Conservation (phyloP, 1,284 basidiomycete genomes). For the Irpex rosettiformis region DNA sequence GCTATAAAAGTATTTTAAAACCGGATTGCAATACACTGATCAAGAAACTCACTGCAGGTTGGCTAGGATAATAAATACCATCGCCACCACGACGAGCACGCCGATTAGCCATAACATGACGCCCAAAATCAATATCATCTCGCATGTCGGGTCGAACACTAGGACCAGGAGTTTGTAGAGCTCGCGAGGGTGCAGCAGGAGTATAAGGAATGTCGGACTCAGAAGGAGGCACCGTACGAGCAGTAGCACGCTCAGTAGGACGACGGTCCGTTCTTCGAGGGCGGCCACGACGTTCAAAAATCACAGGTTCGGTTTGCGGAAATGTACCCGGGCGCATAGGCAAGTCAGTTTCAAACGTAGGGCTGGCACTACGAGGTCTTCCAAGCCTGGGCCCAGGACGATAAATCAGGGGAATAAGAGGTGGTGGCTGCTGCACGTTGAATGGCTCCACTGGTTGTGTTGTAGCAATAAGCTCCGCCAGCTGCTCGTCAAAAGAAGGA, state of each 20-base stretch:
- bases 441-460: slow-evolving; percentile 35
- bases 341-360: slow-evolving; percentile 28
- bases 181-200: slow-evolving; percentile 1
- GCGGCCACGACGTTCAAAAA: slow-evolving; percentile 10
- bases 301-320: slow-evolving; percentile 20
- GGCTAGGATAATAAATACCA: not conserved
- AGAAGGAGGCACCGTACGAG: slow-evolving; percentile 5
- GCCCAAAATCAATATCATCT: slow-evolving; percentile 5
- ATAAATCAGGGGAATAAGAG: slow-evolving; percentile 50
- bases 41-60: not conserved
- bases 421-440: slow-evolving; percentile 48
- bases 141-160: slow-evolving; percentile 1
- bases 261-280: slow-evolving; percentile 8
- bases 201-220: not conserved
- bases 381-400: slow-evolving; percentile 40
- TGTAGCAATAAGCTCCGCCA: slow-evolving; percentile 55
- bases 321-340: slow-evolving; percentile 27
- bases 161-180: slow-evolving; percentile 4
- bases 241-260: not conserved
- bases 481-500: slow-evolving; percentile 51
- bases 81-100: not conserved
- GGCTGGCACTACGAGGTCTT: slow-evolving; percentile 45
- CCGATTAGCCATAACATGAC: not conserved
- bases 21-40: not conserved
- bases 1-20: not conserved